A percentile compares a stretch with the other conserved stretches of the same genome.
These are phyloP conservation scores for Paraphaeosphaeria minitans DNA, from an alignment of 2,329 filamentous ascomycete genomes.

Conservation along the genomic window DNA sequence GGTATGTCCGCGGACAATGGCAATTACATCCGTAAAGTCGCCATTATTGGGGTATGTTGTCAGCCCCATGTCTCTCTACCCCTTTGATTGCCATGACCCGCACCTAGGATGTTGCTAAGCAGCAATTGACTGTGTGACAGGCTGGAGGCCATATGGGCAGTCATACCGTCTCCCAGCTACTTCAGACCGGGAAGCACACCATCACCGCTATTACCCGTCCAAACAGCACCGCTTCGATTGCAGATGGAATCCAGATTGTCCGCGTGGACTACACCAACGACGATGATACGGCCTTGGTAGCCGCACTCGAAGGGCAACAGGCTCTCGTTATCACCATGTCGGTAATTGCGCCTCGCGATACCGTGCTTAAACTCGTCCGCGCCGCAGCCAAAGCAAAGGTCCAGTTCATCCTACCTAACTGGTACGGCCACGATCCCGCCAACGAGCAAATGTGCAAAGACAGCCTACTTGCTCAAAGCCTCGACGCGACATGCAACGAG, in stretches of 20 bases:
- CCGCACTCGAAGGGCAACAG: constrained; percentile 46
- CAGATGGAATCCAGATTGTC: constrained; percentile 47
- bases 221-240: constrained; percentile 51
- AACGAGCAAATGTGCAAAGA: constrained; percentile 18
- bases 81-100: background rate
- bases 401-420: constrained; percentile 44
- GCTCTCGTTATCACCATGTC: constrained; percentile 46
- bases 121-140: background rate
- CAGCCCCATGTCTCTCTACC: background rate
- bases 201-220: constrained; percentile 58
- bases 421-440: constrained; percentile 34
- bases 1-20: background rate
- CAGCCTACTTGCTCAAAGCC: background rate
- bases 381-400: constrained; percentile 43
- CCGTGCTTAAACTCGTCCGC: constrained; percentile 31
- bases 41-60: constrained; percentile 6
- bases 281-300: constrained; percentile 37
- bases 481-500: constrained; percentile 1
- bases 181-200: constrained; percentile 48
- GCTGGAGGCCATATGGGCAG: constrained; percentile 4
- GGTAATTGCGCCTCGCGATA: constrained; percentile 27
- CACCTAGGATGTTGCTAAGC: background rate
- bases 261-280: constrained; percentile 57
- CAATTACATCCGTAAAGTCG: constrained; percentile 1
- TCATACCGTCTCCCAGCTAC: background rate